These are phyloP conservation scores for Backusella liffmaniae DNA, from an alignment of 192 early-diverging fungal species.

Conservation along the genomic window DNA sequence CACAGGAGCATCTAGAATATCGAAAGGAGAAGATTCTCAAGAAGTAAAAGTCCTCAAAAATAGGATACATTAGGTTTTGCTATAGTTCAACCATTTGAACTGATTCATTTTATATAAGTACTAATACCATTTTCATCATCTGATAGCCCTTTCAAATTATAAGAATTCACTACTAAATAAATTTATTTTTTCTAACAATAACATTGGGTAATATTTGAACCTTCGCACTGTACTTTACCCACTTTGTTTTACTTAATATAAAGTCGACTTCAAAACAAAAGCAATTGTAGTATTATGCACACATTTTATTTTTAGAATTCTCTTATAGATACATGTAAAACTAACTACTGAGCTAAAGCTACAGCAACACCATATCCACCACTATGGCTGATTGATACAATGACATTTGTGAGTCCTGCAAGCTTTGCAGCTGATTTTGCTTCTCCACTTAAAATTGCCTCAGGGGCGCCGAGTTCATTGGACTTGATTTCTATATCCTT, in stretches of 20 bases:
- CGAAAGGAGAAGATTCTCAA: not conserved
- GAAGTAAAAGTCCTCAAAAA: not conserved
- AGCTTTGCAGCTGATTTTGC: constrained; percentile 68
- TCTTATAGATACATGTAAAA: not conserved
- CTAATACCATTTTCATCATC: too few species aligned
- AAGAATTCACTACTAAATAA: too few species aligned
- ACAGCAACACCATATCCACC: constrained; percentile 89
- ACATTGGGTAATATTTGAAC: too few species aligned
- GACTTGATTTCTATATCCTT: constrained; percentile 84
- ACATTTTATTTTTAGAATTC: not conserved
- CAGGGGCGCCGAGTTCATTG: constrained; percentile 72
- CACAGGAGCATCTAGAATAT: not conserved
- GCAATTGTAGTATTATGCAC: not conserved
- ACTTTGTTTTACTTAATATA: not conserved
- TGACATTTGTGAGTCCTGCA: constrained; percentile 73
- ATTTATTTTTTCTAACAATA: too few species aligned
- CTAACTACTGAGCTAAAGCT: constrained; percentile 61
- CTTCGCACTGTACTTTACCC: not conserved
- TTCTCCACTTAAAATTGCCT: constrained; percentile 77
- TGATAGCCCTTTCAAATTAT: too few species aligned
- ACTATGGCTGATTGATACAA: constrained; percentile 91
- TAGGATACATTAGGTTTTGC: too few species aligned
- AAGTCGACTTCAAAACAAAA: not conserved
- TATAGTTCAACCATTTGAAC: too few species aligned
- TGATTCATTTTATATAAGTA: too few species aligned